Conservation (phyloP, 2,329 filamentous ascomycete species). For the Pseudocercospora vitis region DNA sequence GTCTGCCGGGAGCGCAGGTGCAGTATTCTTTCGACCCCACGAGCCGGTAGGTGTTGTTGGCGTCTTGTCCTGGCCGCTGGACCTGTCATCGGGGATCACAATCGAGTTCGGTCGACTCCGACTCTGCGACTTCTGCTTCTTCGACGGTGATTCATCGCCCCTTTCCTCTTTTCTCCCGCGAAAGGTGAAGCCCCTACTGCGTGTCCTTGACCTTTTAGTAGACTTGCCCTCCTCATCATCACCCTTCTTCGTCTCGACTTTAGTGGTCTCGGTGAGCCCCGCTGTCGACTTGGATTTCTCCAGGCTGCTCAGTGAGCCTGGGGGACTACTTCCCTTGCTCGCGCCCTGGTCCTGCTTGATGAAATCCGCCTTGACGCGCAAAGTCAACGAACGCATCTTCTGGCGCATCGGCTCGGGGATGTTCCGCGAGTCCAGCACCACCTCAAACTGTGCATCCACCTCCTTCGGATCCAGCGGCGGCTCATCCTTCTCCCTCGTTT, state of each 20-base stretch:
- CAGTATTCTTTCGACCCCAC: slow-evolving; percentile 28
- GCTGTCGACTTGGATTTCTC: slow-evolving; percentile 40
- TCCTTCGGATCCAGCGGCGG: slow-evolving; percentile 52
- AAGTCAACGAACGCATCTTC: slow-evolving; percentile 87
- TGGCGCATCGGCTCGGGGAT: slow-evolving; percentile 91
- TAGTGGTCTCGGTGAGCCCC: slow-evolving; percentile 27
- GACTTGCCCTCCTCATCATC: slow-evolving; percentile 35
- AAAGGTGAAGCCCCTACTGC: slow-evolving; percentile 78
- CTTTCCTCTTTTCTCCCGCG: slow-evolving; percentile 55
- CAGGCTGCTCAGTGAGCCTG: slow-evolving; percentile 49
- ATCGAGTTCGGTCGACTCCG: slow-evolving; percentile 59
- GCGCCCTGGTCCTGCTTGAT: slow-evolving; percentile 75
- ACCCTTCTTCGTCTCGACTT: slow-evolving; percentile 20
- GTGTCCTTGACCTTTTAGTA: slow-evolving; percentile 52
- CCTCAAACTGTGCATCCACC: slow-evolving; percentile 64
- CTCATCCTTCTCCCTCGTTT: slow-evolving; percentile 43
- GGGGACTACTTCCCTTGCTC: slow-evolving; percentile 51
- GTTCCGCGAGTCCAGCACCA: slow-evolving; percentile 74
- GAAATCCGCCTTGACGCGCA: slow-evolving; percentile 93
- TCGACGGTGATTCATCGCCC: slow-evolving; percentile 59
- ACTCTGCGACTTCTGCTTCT: slow-evolving; percentile 66
- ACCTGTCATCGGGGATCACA: slow-evolving; percentile 55
- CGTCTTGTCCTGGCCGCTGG: slow-evolving; percentile 16
- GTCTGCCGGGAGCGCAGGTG: slow-evolving; percentile 69
- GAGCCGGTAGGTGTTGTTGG: slow-evolving; percentile 32